These are phyloP conservation scores for Cynanchum wilfordii DNA, from an alignment of 257 asterid species.

Conservation along the genomic window DNA sequence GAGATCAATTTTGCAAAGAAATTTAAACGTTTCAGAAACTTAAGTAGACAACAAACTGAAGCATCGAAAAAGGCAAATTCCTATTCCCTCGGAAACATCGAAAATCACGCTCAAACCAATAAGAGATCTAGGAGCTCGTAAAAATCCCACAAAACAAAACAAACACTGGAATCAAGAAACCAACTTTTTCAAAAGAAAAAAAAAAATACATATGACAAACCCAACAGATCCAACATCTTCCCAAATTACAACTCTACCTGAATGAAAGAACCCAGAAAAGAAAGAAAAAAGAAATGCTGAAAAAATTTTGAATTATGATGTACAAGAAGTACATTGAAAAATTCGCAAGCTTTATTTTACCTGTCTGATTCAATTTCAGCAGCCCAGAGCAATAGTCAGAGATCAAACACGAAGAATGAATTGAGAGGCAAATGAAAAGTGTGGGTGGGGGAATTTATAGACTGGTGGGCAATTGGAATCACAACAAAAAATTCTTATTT, in stretches of 20 bases:
- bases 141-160: constrained; percentile 13
- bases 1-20: constrained; percentile 14
- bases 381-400: neutral
- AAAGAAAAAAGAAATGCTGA: neutral
- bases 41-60: constrained; percentile 27
- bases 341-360: neutral
- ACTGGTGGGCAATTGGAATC: neutral
- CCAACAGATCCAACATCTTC: neutral
- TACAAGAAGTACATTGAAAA: neutral
- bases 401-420: neutral
- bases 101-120: constrained; percentile 11
- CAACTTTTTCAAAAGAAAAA: neutral
- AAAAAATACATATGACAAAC: neutral
- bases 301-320: neutral
- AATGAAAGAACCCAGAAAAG: neutral
- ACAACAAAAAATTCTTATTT: too few relatives aligned
- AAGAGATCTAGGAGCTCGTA: constrained; percentile 16
- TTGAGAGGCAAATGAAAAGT: neutral
- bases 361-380: constrained; percentile 15
- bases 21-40: constrained; percentile 12
- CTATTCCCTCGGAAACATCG: constrained; percentile 36
- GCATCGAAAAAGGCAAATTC: constrained; percentile 17
- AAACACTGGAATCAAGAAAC: constrained; percentile 14
- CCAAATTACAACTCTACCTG: neutral
- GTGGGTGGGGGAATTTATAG: neutral